Percentiles rank a stretch among this genome's conserved stretches.
Evolutionary conservation across 2,329 filamentous ascomycete genomes (phyloP).

Genomic region (Fragosphaeria purpurea): DNA sequence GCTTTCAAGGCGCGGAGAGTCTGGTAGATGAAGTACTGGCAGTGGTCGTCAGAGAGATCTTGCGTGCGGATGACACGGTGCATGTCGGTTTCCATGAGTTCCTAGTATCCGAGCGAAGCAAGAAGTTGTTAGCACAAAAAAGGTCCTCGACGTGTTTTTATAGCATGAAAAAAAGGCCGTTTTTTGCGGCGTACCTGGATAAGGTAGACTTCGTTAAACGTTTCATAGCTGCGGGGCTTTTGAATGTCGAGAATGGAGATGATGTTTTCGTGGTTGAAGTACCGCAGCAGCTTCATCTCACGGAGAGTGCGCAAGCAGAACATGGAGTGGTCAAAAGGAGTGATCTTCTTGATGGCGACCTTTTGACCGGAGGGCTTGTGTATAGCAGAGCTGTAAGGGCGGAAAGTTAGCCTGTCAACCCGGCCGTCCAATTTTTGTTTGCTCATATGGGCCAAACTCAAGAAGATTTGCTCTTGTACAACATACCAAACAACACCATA

Average conservation of each 20-base stretch:
- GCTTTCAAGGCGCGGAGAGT: slow-evolving; percentile 94
- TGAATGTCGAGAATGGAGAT: slow-evolving; percentile 99
- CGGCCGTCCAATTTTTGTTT: not conserved
- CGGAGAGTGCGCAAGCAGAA: slow-evolving; percentile 92
- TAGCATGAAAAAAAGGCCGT: too few species aligned
- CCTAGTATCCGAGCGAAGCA: slow-evolving; percentile 40
- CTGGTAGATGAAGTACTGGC: slow-evolving; percentile 99
- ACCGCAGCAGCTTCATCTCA: slow-evolving; percentile 97
- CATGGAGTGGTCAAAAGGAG: slow-evolving; percentile 98
- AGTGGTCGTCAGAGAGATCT: slow-evolving; percentile 96
- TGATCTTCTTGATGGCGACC: slow-evolving; percentile 99
- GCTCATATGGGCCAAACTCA: not conserved
- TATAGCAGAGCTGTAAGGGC: slow-evolving; percentile 65
- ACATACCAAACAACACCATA: slow-evolving; percentile 96
- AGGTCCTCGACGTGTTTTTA: too few species aligned
- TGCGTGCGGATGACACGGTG: slow-evolving; percentile 97
- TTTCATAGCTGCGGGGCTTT: slow-evolving; percentile 91
- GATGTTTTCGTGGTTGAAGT: slow-evolving; percentile 99
- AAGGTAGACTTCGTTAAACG: slow-evolving; percentile 94
- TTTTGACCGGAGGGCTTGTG: slow-evolving; percentile 98
- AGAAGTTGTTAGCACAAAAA: slow-evolving; percentile 11
- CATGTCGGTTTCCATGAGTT: slow-evolving; percentile 99
- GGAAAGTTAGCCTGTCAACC: not conserved
- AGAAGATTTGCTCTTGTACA: not conserved
- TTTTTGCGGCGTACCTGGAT: slow-evolving; percentile 61